A percentile compares a stretch with the other conserved stretches of the same genome.
Evolutionary conservation across 192 early-diverging fungal species (phyloP).

Genomic region (Coemansia sp.): DNA sequence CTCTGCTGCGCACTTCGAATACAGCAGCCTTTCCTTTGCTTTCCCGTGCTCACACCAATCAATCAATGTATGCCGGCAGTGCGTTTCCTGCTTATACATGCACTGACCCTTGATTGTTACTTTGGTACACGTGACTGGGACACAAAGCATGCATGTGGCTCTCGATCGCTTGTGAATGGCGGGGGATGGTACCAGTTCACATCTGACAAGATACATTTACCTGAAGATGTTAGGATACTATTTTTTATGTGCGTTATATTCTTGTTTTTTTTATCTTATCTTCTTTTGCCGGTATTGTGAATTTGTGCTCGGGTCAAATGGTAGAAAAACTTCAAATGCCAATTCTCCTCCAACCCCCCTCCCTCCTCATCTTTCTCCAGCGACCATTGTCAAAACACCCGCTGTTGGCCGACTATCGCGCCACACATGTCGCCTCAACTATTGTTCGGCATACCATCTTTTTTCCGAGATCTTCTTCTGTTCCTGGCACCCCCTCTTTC

Average conservation of each 20-base stretch:
- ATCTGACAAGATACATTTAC: background rate
- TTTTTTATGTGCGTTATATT: too few relatives aligned
- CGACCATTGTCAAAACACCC: too few relatives aligned
- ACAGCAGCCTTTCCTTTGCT: too few relatives aligned
- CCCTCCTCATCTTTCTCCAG: too few relatives aligned
- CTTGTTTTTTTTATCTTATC: too few relatives aligned
- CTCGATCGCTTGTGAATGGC: background rate
- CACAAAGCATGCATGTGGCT: conserved; percentile 1
- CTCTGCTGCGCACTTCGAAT: background rate
- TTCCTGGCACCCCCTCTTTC: background rate
- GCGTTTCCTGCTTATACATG: background rate
- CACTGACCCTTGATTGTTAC: background rate
- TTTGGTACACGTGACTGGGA: background rate
- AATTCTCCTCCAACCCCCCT: too few relatives aligned
- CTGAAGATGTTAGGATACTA: too few relatives aligned
- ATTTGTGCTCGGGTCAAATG: too few relatives aligned
- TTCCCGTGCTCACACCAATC: too few relatives aligned
- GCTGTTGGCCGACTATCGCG: background rate
- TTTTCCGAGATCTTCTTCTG: background rate
- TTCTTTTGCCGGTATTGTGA: too few relatives aligned
- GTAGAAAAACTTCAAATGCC: too few relatives aligned
- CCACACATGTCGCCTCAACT: background rate
- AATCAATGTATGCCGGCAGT: background rate
- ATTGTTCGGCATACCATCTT: background rate
- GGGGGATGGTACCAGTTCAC: background rate